These are phyloP conservation scores for Stephania yunnanensis DNA, from an alignment of 164 flowering plant genomes.

Conservation along the genomic window DNA sequence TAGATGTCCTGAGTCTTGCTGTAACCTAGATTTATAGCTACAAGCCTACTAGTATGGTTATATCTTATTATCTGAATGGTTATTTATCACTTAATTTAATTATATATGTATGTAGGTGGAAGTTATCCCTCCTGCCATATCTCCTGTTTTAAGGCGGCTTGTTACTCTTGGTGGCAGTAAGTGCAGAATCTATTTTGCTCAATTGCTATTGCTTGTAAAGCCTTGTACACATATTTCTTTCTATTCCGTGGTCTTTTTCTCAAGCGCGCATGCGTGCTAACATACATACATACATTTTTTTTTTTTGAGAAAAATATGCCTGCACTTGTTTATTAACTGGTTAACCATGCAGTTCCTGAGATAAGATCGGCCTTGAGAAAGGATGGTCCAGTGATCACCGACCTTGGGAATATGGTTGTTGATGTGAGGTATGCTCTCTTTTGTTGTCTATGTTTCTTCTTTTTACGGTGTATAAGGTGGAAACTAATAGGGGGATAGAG, in stretches of 20 bases:
- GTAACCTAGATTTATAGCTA: background rate
- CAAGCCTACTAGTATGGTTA: background rate
- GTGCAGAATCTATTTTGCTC: conserved; percentile 1
- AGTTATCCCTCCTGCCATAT: conserved; percentile 23
- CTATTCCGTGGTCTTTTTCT: background rate
- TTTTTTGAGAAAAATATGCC: too few species aligned
- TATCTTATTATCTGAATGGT: background rate
- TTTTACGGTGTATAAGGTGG: background rate
- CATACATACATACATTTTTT: too few species aligned
- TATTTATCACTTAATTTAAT: background rate
- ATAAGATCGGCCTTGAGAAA: conserved; percentile 30
- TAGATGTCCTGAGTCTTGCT: background rate
- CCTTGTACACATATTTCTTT: background rate
- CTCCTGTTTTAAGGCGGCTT: conserved; percentile 26
- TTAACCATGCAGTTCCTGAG: conserved; percentile 21
- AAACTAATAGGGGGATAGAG: background rate
- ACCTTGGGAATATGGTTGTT: conserved; percentile 26
- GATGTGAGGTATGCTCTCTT: conserved; percentile 21
- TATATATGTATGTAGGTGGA: conserved; percentile 18
- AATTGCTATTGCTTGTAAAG: background rate
- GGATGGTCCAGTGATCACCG: conserved; percentile 31
- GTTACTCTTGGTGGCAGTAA: conserved; percentile 26
- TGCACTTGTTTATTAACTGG: conserved; percentile 4
- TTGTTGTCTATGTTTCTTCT: background rate
- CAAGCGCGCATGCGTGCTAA: too few species aligned